Percentiles rank a stretch among this genome's conserved stretches.
These are phyloP conservation scores for Fusarium devonianum DNA, from an alignment of 2,329 filamentous ascomycete genomes.

Conservation along the genomic window DNA sequence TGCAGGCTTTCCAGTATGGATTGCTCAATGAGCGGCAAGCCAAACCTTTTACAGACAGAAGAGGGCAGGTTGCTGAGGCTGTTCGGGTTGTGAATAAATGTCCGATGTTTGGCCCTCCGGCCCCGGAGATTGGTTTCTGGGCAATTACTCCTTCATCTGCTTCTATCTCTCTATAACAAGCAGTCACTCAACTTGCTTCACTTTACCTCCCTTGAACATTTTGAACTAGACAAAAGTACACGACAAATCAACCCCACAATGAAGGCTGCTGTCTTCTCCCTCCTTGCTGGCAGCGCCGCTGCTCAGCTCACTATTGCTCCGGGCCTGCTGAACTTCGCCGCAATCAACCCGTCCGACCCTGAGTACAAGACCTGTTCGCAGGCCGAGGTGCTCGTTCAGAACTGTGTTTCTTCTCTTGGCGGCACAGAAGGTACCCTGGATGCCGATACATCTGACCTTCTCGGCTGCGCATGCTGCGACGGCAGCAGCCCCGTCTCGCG, in stretches of 20 bases:
- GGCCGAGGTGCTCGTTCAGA: conserved; percentile 30
- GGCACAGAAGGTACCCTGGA: conserved; percentile 35
- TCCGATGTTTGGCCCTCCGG: conserved; percentile 12
- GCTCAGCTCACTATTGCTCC: conserved; percentile 40
- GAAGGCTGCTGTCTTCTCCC: conserved; percentile 35
- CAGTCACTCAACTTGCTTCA: conserved; percentile 2
- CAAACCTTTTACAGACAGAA: conserved; percentile 14
- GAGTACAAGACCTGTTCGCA: conserved; percentile 38
- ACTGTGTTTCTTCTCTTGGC: conserved; percentile 37
- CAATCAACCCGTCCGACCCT: conserved; percentile 36
- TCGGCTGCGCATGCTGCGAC: conserved; percentile 43
- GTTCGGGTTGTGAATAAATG: conserved; percentile 27
- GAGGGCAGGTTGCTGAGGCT: conserved; percentile 16
- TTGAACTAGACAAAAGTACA: conserved; percentile 1
- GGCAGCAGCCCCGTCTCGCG: conserved; percentile 31
- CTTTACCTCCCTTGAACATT: conserved; percentile 1
- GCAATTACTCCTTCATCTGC: conserved; percentile 11
- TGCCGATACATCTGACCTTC: conserved; percentile 33
- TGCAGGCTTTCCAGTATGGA: conserved; percentile 34
- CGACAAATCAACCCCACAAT: conserved; percentile 27
- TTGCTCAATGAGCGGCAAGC: conserved; percentile 27
- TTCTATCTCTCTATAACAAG: conserved; percentile 17
- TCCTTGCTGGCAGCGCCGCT: conserved; percentile 36
- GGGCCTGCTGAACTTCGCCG: conserved; percentile 33
- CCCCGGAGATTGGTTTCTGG: conserved; percentile 7